Evolutionary conservation across 176 grass and related monocot genomes (phyloP), one percentile per base, ranked within the genome.

Genomic region (Poa annua): DNA sequence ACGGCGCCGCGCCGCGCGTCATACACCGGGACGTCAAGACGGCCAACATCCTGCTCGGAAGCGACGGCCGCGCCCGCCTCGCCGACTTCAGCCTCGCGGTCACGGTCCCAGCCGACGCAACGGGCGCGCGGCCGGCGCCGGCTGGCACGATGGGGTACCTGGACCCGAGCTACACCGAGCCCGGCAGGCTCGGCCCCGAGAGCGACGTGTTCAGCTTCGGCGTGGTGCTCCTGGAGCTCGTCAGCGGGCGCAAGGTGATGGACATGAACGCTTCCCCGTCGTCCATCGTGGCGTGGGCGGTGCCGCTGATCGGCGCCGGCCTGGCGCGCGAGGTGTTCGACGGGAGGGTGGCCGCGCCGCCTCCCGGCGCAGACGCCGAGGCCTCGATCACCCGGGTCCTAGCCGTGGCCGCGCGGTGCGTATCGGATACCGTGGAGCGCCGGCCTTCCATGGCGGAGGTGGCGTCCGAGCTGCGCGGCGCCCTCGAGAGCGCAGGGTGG

Each of bases 181-280:
- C 96, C 0, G 87, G 77, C 0, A 50, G 86, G 14, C 81, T 95
- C 11, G 93, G 93, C 20, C 96, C 93, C 0, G 83, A 90, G 80
- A 98, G 85, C 82, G 96, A 98, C 68, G 96, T 98, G 85, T 98
- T 93, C 76, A 98, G 96, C 91, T 95, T 98, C 81, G 96, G 96
- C 25, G 90, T 95, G 38, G 87, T 98, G 59, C 81, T 95, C 48
- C 79, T 98, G 66, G 96, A 98, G 90, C 89, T 98, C 54, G n/a
- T 91, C n/a, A 98, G 96, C 90, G 86, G 90, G 26, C 86, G 96
- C 73, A 95, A 95, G 89, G 96, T 88, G 61, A 88, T 98, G 80
- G 96, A 98, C 90, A 53, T 98, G 66, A 86, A 80, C 53, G 21
- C 71, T 5, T 85, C 78, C 67, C 89, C 96, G 32, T 95, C 92